Base-by-base conservation (phyloP, 2,329 filamentous ascomycete species). In the Xylogone sp. region DNA sequence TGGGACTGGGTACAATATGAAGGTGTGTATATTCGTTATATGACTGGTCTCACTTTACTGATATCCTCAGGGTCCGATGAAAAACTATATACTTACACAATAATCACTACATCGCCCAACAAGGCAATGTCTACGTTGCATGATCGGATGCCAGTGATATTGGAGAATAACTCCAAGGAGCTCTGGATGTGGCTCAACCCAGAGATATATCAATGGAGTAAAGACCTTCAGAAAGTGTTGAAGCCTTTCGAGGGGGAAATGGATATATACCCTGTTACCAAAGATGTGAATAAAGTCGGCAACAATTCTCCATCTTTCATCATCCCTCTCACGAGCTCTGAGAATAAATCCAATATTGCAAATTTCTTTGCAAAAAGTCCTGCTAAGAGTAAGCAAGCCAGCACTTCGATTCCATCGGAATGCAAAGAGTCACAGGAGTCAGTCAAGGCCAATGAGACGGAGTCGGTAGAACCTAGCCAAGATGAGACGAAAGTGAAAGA, bases 121-220 rank as follows among this genome's bases (percentile, higher is more conserved):
- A 76, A 84, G 56, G 87, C 93, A 66, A 76, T 97, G 46, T 84
- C 77, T 22, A 97, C 96, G 59, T 75, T 99, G 18, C 94, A 99
- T 66, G 87, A 96, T 63, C 85, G 94, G 16, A 99, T 99, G 94
- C 94, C 94, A 0, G 93, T 96, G 5, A 88, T 97, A 24, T 69
- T 99, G 1, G 85, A 97, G 5, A 83, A 88, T 3, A 84, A 83
- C 3, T 90, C 86, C 1, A 78, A 88, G 1, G 79, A 76, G 10
- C 75, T 96, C 63, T 78, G 74, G 49, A 83, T 68, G 3, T 97
- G 91, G 91, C 76, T 97, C 18, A 88, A 97, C 65, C 90, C 90
- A 0, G 71, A 67, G 2, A 78, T 80, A 18, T 74, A 77, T 20
- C 82, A 84, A 53, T 97, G 94, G 93, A 86, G 81, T 2, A 77